Evolutionary conservation across 768 basidiomycete genomes (phyloP).

Genomic region (Gloeostereum incarnatum): DNA sequence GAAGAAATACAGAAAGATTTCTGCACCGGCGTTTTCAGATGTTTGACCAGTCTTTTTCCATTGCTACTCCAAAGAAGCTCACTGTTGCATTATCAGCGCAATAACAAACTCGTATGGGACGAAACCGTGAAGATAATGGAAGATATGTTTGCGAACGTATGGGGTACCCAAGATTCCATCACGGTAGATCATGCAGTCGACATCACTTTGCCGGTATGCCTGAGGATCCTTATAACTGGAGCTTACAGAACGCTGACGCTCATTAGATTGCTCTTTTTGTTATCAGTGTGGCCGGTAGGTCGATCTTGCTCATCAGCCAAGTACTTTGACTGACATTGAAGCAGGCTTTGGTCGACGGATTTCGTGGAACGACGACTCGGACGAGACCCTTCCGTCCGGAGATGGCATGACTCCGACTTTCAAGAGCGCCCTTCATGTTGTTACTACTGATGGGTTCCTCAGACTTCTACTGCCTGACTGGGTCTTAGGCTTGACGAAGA

Average conservation of each 20-base stretch:
- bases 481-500: conserved; percentile 25
- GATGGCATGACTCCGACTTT: conserved; percentile 41
- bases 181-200: conserved; percentile 36
- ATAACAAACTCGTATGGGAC: conserved; percentile 41
- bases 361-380: conserved; percentile 41
- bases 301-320: neutral
- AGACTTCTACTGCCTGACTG: conserved; percentile 30
- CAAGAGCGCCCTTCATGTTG: conserved; percentile 36
- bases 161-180: conserved; percentile 31
- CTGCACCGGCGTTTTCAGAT: conserved; percentile 59
- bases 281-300: conserved; percentile 41
- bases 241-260: conserved; percentile 8
- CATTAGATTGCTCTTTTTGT: conserved; percentile 50
- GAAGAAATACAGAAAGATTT: conserved; percentile 55
- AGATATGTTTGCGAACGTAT: conserved; percentile 36
- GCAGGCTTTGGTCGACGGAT: conserved; percentile 43
- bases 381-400: conserved; percentile 27
- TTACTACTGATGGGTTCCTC: conserved; percentile 25
- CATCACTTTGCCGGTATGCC: conserved; percentile 41
- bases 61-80: neutral
- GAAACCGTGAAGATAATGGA: conserved; percentile 31
- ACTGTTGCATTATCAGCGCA: conserved; percentile 18
- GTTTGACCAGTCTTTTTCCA: conserved; percentile 19
- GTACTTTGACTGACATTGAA: neutral
- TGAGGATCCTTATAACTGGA: neutral